phyloP scores from a whole-genome alignment of 2,329 filamentous ascomycete genomes.

The Biscogniauxia mediterranea region DNA sequence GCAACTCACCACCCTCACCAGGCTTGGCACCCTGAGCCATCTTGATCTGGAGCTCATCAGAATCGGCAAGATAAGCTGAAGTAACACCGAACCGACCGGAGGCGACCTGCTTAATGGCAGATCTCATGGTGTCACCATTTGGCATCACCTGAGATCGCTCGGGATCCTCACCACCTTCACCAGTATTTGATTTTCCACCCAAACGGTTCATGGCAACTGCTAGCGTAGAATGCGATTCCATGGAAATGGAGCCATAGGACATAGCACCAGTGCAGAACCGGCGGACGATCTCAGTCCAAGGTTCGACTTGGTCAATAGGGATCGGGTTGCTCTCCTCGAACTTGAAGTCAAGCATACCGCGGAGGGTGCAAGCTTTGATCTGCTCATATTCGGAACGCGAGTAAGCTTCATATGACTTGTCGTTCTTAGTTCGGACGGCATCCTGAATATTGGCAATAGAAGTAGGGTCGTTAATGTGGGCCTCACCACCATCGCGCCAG shows the following conservation, averaged over 20 bases:
- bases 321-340: constrained; percentile 84
- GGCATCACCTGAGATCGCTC: constrained; percentile 83
- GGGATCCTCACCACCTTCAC: constrained; percentile 93
- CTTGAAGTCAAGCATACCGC: constrained; percentile 92
- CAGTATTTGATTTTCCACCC: constrained; percentile 95
- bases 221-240: constrained; percentile 95
- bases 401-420: constrained; percentile 98
- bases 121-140: constrained; percentile 95
- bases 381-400: constrained; percentile 90
- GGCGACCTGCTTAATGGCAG: constrained; percentile 95
- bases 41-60: constrained; percentile 97
- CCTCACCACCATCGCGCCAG: constrained; percentile 94
- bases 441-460: constrained; percentile 97
- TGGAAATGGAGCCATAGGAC: constrained; percentile 98
- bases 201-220: constrained; percentile 96
- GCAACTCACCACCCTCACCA: constrained; percentile 94
- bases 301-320: constrained; percentile 94
- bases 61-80: constrained; percentile 89
- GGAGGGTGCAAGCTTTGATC: constrained; percentile 93
- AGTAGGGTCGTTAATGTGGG: constrained; percentile 91
- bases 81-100: constrained; percentile 96
- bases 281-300: constrained; percentile 96
- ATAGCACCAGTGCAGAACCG: constrained; percentile 96
- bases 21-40: constrained; percentile 99
- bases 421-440: constrained; percentile 93